Percentiles rank a stretch among this genome's conserved stretches.
phyloP scores from a whole-genome alignment of 177 flowering plant genomes.

The Tripterygium wilfordii region DNA sequence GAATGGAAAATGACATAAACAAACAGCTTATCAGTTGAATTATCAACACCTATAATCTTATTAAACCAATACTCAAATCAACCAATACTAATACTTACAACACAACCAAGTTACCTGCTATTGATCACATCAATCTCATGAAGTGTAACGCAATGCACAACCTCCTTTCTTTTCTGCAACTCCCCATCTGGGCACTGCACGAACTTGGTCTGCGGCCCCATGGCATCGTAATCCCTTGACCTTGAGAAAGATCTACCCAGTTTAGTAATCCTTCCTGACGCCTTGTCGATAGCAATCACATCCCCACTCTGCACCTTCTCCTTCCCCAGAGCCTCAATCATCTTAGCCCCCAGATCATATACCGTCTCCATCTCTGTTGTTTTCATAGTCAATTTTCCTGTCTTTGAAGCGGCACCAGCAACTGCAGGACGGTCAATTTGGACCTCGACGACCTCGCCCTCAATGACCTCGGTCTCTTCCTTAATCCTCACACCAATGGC shows the following conservation, averaged over 20 bases:
- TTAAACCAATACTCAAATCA: no score
- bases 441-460: constrained; percentile 88
- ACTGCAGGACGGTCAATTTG: constrained; percentile 81
- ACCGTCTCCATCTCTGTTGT: constrained; percentile 98
- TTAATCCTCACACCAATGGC: constrained; percentile 93
- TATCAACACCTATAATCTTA: no score
- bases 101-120: constrained; percentile 84
- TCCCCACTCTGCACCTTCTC: constrained; percentile 99
- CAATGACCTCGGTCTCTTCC: constrained; percentile 88
- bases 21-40: no score
- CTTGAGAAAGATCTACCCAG: constrained; percentile 85
- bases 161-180: constrained; percentile 98
- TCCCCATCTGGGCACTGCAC: constrained; percentile 98
- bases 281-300: constrained; percentile 90
- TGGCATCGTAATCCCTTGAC: constrained; percentile 88
- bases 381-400: constrained; percentile 85
- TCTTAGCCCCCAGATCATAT: constrained; percentile 86
- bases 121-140: constrained; percentile 98
- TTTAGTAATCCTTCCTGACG: constrained; percentile 83
- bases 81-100: no score
- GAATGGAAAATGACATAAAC: no score
- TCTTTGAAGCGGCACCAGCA: constrained; percentile 73
- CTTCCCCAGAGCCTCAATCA: constrained; percentile 89
- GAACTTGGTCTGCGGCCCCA: constrained; percentile 89
- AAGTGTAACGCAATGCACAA: constrained; percentile 88